Base-by-base conservation (phyloP, 768 basidiomycete species). In the Rhodotorula toruloides region DNA sequence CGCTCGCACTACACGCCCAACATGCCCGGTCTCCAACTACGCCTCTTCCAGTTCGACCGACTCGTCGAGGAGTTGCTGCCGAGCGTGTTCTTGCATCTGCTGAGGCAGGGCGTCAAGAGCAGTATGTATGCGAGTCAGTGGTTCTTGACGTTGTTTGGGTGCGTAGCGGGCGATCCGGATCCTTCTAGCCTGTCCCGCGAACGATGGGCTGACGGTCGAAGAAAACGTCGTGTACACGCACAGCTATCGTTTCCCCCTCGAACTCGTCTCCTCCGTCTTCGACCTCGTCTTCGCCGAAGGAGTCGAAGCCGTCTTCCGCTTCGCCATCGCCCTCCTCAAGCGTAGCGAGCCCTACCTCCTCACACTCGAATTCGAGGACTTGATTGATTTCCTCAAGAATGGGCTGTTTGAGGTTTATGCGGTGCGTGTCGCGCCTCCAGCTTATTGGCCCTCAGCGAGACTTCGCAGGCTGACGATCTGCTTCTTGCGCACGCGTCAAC, bases 101-200 rank as follows among this genome's bases (percentile, higher is more conserved):
- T 94, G 37, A 85, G 93, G 37, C 89, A 96, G 78, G 94, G 93
- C 37, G 81, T 98, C 75, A 98, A 97, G 77, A 92, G 91, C 52
- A 93, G 89, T 79, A 98, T 99, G 92, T 98, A 88, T 76, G 94
- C 91, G 74, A 91, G 90, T 21, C 96, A 98, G 71, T 99, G 96
- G 96, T 97, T 98, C 78, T 81, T 99, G 76, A 98, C 96, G 0
- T 79, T 99, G 76, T 98, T 98, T 80, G 90, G 90, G 75, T 97
- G 27, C 21, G 65, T 57, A 80, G 89, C 89, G 74, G 94, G 16
- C 12, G 58, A 29, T 42, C n/a, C 36, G 12, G 31, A 27, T 2
- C 13, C 78, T 85, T 90, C 87, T 36, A 17, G 40, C 27, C 10
- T 37, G 21, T 2, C 37, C n/a, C 40, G 34, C 37, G 8, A 8